Evolutionary conservation across 2,329 filamentous ascomycete species (phyloP), one percentile per base, ranked within the genome.

Genomic region (Fusarium subglutinans): DNA sequence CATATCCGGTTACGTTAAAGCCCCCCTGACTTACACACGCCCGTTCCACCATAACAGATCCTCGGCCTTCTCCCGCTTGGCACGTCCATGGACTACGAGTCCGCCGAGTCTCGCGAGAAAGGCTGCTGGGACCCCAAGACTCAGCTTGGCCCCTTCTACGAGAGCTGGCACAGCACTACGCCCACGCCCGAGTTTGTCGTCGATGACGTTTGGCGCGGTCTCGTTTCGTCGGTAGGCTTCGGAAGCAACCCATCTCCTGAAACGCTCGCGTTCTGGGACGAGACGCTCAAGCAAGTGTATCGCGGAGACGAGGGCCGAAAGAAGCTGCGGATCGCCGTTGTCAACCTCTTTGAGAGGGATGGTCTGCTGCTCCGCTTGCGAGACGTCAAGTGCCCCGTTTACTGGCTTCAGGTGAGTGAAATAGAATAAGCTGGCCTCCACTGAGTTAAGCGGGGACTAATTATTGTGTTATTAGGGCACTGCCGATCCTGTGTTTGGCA

Each of bases 81-180:
- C 37, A 87, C 86, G 9, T 87, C 86, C 0, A 87, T 89, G 85
- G 87, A 89, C 78, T 85, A 82, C 74, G 87, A 89, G 81, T 87
- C 87, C 13, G 74, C 81, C 6, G 81, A 81, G 17, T 85, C 86
- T 14, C 83, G 86, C 6, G 77, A 77, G 30, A 84, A 84, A 48
- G 86, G 86, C 20, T 86, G 85, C 79, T 89, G 87, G 87, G 84
- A 89, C 66, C 84, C 84, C 38, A 81, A 82, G 48, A 78, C 83
- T 1, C 80, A 83, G 56, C 81, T 86, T 14, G 72, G 76, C 6
- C 81, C 84, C 9, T 87, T 87, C 69, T 81, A 82, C 44, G 81
- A 86, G 37, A 79, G 76, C 50, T 87, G 85, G 85, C 81, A 78
- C 17, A 83, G 79, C 72, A 40, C 76, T 3, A 75, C 65, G 7